Conservation (phyloP, 306 rosid genomes). For the Crataegus laevigata region DNA sequence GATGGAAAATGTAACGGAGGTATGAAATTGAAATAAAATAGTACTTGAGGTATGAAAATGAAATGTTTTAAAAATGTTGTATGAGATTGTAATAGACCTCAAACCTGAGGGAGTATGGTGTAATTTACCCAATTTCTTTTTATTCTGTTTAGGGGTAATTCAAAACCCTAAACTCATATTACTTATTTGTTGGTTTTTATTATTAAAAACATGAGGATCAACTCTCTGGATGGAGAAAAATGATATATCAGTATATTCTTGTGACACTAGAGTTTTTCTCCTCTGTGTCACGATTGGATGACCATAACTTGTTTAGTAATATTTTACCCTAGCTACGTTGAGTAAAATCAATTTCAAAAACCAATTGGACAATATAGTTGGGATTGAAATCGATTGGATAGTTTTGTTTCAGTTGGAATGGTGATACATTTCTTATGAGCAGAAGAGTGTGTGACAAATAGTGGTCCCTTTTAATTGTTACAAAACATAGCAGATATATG, state of each 20-base stretch:
- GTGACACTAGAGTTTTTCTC: not conserved
- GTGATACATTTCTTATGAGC: not conserved
- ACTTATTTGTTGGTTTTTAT: too few species aligned
- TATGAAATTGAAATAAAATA: too few species aligned
- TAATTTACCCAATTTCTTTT: too few species aligned
- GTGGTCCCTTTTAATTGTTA: not conserved
- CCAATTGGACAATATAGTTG: not conserved
- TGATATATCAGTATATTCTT: too few species aligned
- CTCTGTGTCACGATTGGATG: accelerated
- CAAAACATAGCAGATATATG: not conserved
- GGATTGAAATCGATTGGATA: not conserved
- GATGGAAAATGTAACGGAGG: too few species aligned
- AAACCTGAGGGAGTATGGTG: too few species aligned
- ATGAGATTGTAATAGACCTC: too few species aligned
- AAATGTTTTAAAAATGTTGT: too few species aligned
- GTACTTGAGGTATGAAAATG: too few species aligned
- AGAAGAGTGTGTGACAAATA: not conserved
- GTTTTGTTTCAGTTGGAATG: not conserved
- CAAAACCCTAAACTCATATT: too few species aligned
- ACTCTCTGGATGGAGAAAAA: too few species aligned
- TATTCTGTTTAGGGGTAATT: not conserved
- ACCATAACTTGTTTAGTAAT: not conserved
- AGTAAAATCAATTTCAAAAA: too few species aligned
- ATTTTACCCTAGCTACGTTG: not conserved
- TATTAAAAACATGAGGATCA: not conserved